phyloP scores from a whole-genome alignment of 768 basidiomycete species.

The Amylocystis lapponica region DNA sequence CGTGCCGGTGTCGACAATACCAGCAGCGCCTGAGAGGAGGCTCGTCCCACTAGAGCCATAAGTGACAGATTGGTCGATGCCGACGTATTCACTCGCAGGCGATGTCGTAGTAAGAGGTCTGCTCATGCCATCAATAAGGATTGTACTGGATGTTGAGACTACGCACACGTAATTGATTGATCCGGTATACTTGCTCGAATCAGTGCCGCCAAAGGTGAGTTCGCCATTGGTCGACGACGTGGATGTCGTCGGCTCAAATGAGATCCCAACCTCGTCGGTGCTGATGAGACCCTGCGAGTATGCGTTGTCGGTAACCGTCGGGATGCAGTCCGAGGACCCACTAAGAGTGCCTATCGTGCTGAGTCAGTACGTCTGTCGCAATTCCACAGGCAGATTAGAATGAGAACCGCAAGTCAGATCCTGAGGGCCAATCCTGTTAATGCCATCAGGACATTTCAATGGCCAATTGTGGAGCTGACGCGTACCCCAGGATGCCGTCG shows the following conservation, averaged over 20 bases:
- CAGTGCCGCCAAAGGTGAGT: constrained; percentile 27
- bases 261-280: constrained; percentile 19
- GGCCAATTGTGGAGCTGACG: not conserved
- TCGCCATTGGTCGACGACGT: constrained; percentile 20
- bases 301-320: constrained; percentile 30
- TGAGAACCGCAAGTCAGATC: constrained; percentile 20
- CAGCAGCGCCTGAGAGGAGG: constrained; percentile 21
- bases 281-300: constrained; percentile 21
- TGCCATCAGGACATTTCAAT: not conserved
- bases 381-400: not conserved
- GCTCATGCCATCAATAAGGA: constrained; percentile 5
- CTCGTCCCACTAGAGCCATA: constrained; percentile 19
- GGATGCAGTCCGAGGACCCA: constrained; percentile 9
- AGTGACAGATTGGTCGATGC: constrained; percentile 26
- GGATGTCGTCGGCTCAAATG: constrained; percentile 19
- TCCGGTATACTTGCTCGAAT: constrained; percentile 23
- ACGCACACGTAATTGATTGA: constrained; percentile 20
- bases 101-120: constrained; percentile 24
- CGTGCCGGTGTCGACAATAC: constrained; percentile 34
- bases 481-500: constrained; percentile 32
- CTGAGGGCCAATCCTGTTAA: constrained; percentile 23
- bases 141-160: no score
- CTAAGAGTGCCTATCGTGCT: not conserved
- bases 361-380: not conserved
- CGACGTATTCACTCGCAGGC: constrained; percentile 28